Conservation (phyloP, 345 rosid species). For the Laguncularia racemosa region DNA sequence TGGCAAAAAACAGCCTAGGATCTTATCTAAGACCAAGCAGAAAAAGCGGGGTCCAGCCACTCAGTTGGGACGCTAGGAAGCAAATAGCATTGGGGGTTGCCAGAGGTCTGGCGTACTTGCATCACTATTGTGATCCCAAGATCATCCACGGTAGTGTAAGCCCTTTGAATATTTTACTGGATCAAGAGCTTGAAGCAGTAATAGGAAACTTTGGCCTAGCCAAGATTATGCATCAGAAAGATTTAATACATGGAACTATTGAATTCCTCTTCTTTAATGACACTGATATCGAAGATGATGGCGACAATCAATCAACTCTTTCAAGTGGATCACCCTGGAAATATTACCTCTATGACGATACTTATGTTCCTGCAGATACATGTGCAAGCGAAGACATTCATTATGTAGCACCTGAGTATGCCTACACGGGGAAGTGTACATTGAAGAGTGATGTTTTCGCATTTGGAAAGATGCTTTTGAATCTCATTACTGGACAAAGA, state of each 20-base stretch:
- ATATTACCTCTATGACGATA: too few relatives aligned
- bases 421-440: background rate
- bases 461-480: too few relatives aligned
- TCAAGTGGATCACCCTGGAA: too few relatives aligned
- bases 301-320: too few relatives aligned
- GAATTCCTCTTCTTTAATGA: too few relatives aligned
- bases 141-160: background rate
- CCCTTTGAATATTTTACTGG: background rate
- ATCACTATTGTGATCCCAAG: background rate
- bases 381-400: background rate
- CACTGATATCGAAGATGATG: too few relatives aligned
- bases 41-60: background rate
- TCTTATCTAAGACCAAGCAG: background rate
- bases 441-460: too few relatives aligned
- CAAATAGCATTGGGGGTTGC: constrained; percentile 1
- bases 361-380: too few relatives aligned
- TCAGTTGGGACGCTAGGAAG: background rate
- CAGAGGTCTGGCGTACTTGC: background rate
- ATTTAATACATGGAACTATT: too few relatives aligned
- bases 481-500: too few relatives aligned
- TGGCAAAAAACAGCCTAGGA: background rate
- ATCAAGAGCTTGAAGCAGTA: background rate
- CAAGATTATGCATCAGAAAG: too few relatives aligned
- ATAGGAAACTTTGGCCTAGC: background rate
- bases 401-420: background rate